These are phyloP conservation scores for Collybia sp. DNA, from an alignment of 768 basidiomycete genomes.

Conservation along the genomic window DNA sequence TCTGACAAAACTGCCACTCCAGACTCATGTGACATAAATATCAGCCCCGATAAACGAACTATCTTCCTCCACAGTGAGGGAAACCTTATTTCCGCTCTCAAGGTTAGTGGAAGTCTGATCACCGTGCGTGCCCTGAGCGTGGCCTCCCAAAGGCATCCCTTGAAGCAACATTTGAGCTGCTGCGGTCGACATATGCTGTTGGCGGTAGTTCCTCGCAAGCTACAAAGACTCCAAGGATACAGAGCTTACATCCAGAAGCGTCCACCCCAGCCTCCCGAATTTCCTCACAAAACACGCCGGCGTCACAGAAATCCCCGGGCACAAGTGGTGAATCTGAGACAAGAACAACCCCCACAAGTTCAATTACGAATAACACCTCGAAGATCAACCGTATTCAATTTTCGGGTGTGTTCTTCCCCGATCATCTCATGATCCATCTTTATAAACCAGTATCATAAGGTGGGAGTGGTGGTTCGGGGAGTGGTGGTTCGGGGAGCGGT, in stretches of 20 bases:
- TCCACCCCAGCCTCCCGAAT: background rate
- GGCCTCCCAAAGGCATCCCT: conserved; percentile 49
- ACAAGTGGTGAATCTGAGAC: too few relatives aligned
- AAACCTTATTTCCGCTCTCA: conserved; percentile 72
- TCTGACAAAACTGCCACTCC: background rate
- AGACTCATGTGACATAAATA: conserved; percentile 90
- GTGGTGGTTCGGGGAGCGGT: too few relatives aligned
- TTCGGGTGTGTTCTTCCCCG: too few relatives aligned
- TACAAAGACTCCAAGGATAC: conserved; percentile 10
- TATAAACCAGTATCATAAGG: too few relatives aligned
- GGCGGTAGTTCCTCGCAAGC: conserved; percentile 14
- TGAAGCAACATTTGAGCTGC: conserved; percentile 61
- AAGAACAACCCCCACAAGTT: too few relatives aligned
- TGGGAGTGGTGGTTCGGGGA: too few relatives aligned
- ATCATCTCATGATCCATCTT: too few relatives aligned
- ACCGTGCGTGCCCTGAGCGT: too few relatives aligned
- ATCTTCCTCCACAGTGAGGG: conserved; percentile 87
- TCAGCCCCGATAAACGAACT: conserved; percentile 95
- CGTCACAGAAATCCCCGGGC: too few relatives aligned
- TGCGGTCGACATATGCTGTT: conserved; percentile 72
- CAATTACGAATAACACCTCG: too few relatives aligned
- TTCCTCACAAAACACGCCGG: background rate
- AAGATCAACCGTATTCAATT: too few relatives aligned
- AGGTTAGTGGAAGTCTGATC: conserved; percentile 40
- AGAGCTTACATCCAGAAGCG: conserved; percentile 15